These are phyloP conservation scores for Madurella mycetomatis DNA, from an alignment of 2,329 filamentous ascomycete species.

Conservation along the genomic window DNA sequence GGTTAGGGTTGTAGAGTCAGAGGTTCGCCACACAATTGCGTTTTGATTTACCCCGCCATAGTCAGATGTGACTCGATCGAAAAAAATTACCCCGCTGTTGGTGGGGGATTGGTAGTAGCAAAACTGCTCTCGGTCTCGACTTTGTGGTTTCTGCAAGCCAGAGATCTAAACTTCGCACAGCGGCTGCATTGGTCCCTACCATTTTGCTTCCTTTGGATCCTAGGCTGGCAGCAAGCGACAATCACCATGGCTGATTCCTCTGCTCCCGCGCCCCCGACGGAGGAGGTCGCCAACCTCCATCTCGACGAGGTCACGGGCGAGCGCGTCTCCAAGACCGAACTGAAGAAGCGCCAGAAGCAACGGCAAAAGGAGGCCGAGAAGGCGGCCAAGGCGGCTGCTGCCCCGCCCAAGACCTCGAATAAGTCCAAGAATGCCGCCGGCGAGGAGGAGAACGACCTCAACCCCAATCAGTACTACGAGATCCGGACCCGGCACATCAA, in stretches of 20 bases:
- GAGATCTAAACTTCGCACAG: slow-evolving; percentile 11
- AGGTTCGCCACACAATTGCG: slow-evolving; percentile 17
- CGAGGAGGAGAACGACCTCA: slow-evolving; percentile 58
- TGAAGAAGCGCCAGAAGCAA: slow-evolving; percentile 95
- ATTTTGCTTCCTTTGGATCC: neutral
- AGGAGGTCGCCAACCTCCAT: slow-evolving; percentile 66
- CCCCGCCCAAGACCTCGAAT: slow-evolving; percentile 45
- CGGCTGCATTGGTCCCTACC: slow-evolving; percentile 7
- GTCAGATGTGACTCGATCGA: slow-evolving; percentile 18
- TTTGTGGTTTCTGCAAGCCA: slow-evolving; percentile 4
- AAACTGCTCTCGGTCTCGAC: neutral
- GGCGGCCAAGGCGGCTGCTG: slow-evolving; percentile 71
- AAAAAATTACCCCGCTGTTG: slow-evolving; percentile 25
- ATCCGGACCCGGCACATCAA: slow-evolving; percentile 80
- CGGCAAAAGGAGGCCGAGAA: slow-evolving; percentile 84
- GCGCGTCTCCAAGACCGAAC: slow-evolving; percentile 69
- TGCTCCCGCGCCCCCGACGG: slow-evolving; percentile 38
- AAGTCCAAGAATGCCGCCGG: slow-evolving; percentile 52
- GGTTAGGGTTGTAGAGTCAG: slow-evolving; percentile 11
- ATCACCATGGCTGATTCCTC: slow-evolving; percentile 26
- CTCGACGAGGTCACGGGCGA: slow-evolving; percentile 94
- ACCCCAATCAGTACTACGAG: slow-evolving; percentile 78
- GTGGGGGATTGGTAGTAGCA: slow-evolving; percentile 11
- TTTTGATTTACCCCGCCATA: slow-evolving; percentile 5
- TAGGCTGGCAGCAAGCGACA: neutral